These are phyloP conservation scores for Tuber umbilicatum DNA, from an alignment of 495 filamentous ascomycete species.

Conservation along the genomic window DNA sequence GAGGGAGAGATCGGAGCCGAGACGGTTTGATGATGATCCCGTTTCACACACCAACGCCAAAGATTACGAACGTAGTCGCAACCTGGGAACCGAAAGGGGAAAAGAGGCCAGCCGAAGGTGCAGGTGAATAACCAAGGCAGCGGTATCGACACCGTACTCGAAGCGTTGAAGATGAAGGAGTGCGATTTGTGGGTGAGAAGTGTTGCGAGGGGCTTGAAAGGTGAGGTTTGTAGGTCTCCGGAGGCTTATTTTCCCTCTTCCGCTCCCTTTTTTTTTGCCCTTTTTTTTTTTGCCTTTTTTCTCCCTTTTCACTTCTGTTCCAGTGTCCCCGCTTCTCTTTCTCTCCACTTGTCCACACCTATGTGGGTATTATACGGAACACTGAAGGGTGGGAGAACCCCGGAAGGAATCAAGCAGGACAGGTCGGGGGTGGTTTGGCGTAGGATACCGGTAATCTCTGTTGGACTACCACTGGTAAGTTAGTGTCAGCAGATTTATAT, in stretches of 20 bases:
- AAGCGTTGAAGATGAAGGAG: not conserved
- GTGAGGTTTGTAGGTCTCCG: not conserved
- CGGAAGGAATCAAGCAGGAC: not conserved
- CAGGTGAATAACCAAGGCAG: not conserved
- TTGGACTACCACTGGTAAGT: not conserved
- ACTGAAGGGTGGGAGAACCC: not conserved
- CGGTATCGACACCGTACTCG: not conserved
- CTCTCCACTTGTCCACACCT: slow-evolving; percentile 4
- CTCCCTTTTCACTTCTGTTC: slow-evolving; percentile 12
- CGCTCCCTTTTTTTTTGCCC: slow-evolving; percentile 19
- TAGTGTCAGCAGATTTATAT: not conserved
- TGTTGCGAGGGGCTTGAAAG: not conserved
- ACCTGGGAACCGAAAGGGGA: not conserved
- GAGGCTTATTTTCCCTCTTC: slow-evolving; percentile 12
- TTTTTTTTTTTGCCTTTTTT: slow-evolving; percentile 17
- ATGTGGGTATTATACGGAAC: not conserved
- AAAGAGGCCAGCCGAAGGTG: not conserved
- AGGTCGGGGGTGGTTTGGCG: not conserved
- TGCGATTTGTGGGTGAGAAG: not conserved
- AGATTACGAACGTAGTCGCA: not conserved
- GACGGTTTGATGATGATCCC: slow-evolving; percentile 6
- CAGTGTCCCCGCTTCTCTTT: slow-evolving; percentile 1
- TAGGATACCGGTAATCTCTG: not conserved
- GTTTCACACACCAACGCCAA: slow-evolving; percentile 4
- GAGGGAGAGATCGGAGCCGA: not conserved